Conservation (phyloP, 345 rosid species). For the Syzygium aromaticum region DNA sequence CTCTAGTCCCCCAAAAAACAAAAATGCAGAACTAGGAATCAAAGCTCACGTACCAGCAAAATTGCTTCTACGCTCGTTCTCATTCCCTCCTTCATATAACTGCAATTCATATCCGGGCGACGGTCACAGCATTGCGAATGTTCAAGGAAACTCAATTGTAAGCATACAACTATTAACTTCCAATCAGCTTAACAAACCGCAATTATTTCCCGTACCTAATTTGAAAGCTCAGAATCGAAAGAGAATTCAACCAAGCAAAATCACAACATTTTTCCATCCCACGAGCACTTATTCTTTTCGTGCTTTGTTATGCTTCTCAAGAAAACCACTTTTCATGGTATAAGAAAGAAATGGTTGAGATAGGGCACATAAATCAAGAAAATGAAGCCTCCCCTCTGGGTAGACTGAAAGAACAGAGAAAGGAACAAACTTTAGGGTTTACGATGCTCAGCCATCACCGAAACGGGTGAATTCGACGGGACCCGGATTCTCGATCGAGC, state of each 20-base stretch:
- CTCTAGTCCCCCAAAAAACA: not conserved
- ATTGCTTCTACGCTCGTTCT: conserved; percentile 93
- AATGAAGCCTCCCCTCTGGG: not conserved
- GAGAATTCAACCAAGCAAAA: not conserved
- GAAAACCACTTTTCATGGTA: not conserved
- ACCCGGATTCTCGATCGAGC: not conserved
- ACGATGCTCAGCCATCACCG: not conserved
- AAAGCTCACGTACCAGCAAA: conserved; percentile 53
- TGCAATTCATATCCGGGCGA: conserved; percentile 11
- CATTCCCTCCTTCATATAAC: conserved; percentile 98
- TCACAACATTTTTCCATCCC: not conserved
- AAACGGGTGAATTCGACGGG: not conserved
- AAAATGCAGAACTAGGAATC: not conserved
- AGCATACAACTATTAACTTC: not conserved
- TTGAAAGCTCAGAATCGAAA: not conserved
- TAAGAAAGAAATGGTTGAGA: not conserved
- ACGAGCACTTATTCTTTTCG: not conserved
- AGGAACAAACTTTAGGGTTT: not conserved
- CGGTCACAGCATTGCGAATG: not conserved
- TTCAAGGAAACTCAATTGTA: not conserved
- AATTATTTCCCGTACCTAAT: not conserved
- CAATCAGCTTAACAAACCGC: not conserved
- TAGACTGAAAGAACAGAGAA: not conserved
- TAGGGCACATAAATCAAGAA: not conserved
- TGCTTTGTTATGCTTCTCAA: not conserved